phyloP scores from a whole-genome alignment of 495 filamentous ascomycete species.

The Penicillium cinerascens region DNA sequence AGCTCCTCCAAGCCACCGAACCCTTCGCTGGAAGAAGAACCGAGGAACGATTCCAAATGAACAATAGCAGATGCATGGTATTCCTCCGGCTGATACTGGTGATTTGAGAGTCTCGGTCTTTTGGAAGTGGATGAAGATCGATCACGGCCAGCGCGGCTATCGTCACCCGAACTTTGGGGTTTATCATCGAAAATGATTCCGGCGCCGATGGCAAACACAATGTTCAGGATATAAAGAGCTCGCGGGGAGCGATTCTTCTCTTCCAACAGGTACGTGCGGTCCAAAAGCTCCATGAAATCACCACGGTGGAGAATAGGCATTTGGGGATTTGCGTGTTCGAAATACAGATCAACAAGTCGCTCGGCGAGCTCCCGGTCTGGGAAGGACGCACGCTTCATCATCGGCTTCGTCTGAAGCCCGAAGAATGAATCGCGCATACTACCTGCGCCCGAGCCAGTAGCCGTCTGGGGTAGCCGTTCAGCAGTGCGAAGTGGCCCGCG shows the following conservation, averaged over 20 bases:
- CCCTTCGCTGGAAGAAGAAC: constrained; percentile 57
- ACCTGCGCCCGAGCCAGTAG: constrained; percentile 53
- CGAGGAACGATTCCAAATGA: constrained; percentile 83
- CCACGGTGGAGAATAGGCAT: constrained; percentile 85
- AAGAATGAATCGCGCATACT: constrained; percentile 95
- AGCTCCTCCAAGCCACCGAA: constrained; percentile 85
- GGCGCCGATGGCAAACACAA: constrained; percentile 95
- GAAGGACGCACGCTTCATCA: constrained; percentile 80
- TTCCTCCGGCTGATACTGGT: constrained; percentile 85
- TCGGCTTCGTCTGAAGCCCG: constrained; percentile 83
- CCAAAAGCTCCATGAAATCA: constrained; percentile 82
- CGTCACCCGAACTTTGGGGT: constrained; percentile 37
- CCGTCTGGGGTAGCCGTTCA: constrained; percentile 41
- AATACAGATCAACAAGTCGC: constrained; percentile 77
- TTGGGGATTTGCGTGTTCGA: constrained; percentile 93
- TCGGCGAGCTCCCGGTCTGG: constrained; percentile 70
- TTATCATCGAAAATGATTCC: constrained; percentile 82
- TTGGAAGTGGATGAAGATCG: constrained; percentile 44
- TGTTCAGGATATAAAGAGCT: constrained; percentile 89
- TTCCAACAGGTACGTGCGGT: constrained; percentile 68
- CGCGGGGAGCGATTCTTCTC: constrained; percentile 69
- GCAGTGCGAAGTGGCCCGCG: constrained; percentile 51
- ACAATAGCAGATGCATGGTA: constrained; percentile 94
- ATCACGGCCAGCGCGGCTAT: constrained; percentile 29
- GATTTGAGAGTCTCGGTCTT: constrained; percentile 48